phyloP scores from a whole-genome alignment of 352 stramenopile species.

The Phytopythium ostracodes region DNA sequence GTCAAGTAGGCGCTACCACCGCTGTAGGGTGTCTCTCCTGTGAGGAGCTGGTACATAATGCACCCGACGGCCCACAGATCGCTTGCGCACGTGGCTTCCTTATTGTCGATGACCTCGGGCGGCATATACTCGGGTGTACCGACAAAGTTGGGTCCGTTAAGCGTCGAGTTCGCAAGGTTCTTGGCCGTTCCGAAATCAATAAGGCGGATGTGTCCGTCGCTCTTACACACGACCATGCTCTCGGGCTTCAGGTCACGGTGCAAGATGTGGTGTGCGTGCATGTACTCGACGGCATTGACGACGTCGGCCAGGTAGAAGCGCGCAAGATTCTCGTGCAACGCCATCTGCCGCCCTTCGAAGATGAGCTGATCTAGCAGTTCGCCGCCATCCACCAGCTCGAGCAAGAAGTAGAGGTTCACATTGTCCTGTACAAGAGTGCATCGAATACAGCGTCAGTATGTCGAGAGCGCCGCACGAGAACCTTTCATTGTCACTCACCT shows the following conservation, averaged over 20 bases:
- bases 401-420: conserved; percentile 93
- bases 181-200: conserved; percentile 88
- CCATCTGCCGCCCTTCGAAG: conserved; percentile 67
- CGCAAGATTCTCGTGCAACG: conserved; percentile 70
- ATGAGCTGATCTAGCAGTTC: conserved; percentile 93
- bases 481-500: conserved; percentile 35
- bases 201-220: conserved; percentile 60
- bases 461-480: background rate
- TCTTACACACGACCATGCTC: conserved; percentile 90
- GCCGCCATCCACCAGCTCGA: conserved; percentile 90
- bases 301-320: conserved; percentile 88
- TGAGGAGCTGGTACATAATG: conserved; percentile 74
- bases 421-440: conserved; percentile 54
- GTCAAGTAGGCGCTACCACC: conserved; percentile 77
- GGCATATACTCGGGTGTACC: conserved; percentile 88
- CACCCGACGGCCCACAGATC: conserved; percentile 81
- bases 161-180: conserved; percentile 42
- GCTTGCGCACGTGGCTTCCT: conserved; percentile 46
- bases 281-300: conserved; percentile 90
- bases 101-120: conserved; percentile 83
- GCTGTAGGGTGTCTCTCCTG: conserved; percentile 76
- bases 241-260: conserved; percentile 95
- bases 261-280: conserved; percentile 90
- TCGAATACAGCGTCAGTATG: background rate
- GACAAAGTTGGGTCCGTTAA: conserved; percentile 87